Evolutionary conservation across 176 grass and related monocot genomes (phyloP), one percentile per base, ranked within the genome.

Genomic region (Neostapfia colusana): DNA sequence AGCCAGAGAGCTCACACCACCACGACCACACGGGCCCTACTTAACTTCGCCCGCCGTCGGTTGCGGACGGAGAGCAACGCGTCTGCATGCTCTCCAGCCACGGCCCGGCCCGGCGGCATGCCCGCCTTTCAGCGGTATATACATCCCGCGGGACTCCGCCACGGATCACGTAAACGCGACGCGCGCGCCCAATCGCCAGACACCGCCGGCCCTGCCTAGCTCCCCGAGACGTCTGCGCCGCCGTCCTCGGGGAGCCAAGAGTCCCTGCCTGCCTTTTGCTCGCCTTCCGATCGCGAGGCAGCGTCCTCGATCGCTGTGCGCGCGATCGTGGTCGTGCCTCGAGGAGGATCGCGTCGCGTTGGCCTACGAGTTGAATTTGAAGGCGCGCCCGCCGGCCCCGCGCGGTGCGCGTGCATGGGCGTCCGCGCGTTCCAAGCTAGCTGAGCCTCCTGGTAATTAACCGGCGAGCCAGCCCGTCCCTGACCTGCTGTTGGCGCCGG

Each of bases 401-500:
- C 31, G 50, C 18, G 37, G 75, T 54, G 68, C 42, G 25, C 74
- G 35, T 14, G 77, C 77, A 73, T 54, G 70, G 55, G 57, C 62
- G 12, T 7, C 42, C 31, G 31, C 31, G 31, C 31, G 31, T 31
- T 31, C 31, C 31, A 31, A 31, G n/a, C 31, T 2, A 31, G 31
- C 31, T 31, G n/a, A 31, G 1, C 3, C 31, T 31, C 31, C 31
- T 31, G 31, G 31, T 31, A 31, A 31, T 2, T 31, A 31, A 31
- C 31, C 31, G 31, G 31, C 31, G 31, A 31, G 31, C 31, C 31
- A 31, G 31, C 1, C 31, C 31, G 31, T 42, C 5, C 10, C 20
- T 5, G 62, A 65, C 48, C 36, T 36, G 48, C 74, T 78, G 61
- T 61, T 46, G 72, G 74, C 31, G 31, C 37, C 42, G 3, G 8